Base-by-base conservation (phyloP, 2,329 filamentous ascomycete species). In the Epichloe gansuensis region DNA sequence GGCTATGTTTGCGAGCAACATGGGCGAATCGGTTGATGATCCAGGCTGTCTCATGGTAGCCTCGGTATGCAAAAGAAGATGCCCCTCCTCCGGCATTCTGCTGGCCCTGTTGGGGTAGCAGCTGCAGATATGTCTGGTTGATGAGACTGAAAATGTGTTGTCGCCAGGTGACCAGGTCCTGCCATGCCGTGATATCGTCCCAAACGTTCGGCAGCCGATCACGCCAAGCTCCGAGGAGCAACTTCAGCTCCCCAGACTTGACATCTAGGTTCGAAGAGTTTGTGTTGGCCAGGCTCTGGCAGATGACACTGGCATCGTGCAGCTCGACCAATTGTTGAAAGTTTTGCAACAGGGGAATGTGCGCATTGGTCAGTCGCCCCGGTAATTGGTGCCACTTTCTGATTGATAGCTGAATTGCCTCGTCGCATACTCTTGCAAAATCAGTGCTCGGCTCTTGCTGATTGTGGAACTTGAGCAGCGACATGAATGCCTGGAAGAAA, bases 181-280 rank as follows among this genome's bases (percentile, higher is more conserved):
- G 93, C 93, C 93, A 99, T 41, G 93, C 89, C 58, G 94, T 95
- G 68, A 99, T 98, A 67, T 99, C 93, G 66, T 99, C 93, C 93
- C 93, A 99, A 3, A 95, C 86, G 64, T 99, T 99, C 2, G 93
- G 93, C 50, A 98, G 73, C 48, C 93, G 82, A 65, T 99, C 93
- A 54, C 93, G 83, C 93, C 93, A 99, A 7, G 91, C 93, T 52
- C 89, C 89, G 5, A 98, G 78, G 3, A 97, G 80, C 50, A 98
- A 72, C 71, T 98, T 98, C 2, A 98, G 78, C 71, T 99, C 94
- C 53, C 91, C 88, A 21, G 91, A 96, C 69, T 98, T 98, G 57
- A 84, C 82, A 62, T 98, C 94, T 48, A 98, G 75, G 63, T 98
- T 98, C 12, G 74, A 73, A 58, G 86, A 81, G 53, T 82, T 95